These are phyloP conservation scores for Tetradesmus obliquus DNA, from an alignment of 139 green algal genomes.

Conservation along the genomic window DNA sequence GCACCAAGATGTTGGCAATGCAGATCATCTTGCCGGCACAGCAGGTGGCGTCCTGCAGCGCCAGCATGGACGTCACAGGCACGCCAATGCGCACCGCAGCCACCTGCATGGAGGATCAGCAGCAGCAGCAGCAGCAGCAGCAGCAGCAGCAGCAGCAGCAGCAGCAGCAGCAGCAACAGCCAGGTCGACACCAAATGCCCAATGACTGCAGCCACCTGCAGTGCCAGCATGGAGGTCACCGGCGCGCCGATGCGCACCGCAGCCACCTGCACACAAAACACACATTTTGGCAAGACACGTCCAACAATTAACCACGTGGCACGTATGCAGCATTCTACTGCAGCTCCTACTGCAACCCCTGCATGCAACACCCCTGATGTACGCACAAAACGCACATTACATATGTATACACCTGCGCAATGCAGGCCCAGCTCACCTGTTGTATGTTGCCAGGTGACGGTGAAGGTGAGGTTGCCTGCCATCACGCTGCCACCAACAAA, in stretches of 20 bases:
- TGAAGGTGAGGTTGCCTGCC: constrained; percentile 61
- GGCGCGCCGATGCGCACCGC: constrained; percentile 45
- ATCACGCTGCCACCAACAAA: constrained; percentile 55
- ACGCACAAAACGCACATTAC: no score
- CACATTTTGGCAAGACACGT: neutral
- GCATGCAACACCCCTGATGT: no score
- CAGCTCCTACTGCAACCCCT: no score
- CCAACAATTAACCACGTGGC: no score
- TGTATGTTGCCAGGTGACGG: constrained; percentile 55
- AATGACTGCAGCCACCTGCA: constrained; percentile 50
- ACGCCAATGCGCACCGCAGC: neutral
- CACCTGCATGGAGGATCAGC: neutral
- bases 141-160: neutral
- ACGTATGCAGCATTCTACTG: no score
- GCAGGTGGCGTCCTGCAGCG: neutral
- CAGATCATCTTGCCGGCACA: constrained; percentile 57
- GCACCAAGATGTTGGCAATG: constrained; percentile 60
- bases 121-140: neutral
- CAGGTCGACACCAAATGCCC: neutral
- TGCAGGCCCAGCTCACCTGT: constrained; percentile 50
- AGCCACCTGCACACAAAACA: constrained; percentile 19
- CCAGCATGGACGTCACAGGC: neutral
- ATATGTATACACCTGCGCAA: no score
- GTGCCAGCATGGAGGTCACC: constrained; percentile 47
- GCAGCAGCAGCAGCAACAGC: neutral